phyloP scores from a whole-genome alignment of 23 red algal genomes.

The Gracilaria domingensis region DNA sequence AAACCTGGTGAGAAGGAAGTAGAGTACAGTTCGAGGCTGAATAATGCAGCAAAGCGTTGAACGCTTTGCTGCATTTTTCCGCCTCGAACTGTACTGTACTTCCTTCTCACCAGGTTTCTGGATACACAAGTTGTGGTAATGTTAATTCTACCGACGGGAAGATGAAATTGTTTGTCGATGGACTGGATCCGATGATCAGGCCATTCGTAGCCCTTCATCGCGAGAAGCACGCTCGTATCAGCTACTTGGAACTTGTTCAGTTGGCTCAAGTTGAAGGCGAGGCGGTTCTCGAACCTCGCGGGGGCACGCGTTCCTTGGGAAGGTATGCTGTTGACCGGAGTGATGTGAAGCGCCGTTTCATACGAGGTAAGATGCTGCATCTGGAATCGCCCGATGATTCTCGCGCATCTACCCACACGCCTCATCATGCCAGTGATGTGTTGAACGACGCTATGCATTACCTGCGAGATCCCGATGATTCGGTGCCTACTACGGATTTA shows the following conservation, averaged over 20 bases:
- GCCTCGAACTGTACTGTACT: background rate
- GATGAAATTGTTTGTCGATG: constrained; percentile 13
- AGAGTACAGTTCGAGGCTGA: background rate
- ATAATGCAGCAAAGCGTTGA: background rate
- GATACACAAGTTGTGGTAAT: background rate
- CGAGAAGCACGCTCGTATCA: background rate
- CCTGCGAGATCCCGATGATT: background rate
- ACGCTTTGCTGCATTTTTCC: background rate
- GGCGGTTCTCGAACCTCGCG: background rate
- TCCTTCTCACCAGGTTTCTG: background rate
- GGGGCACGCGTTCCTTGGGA: background rate
- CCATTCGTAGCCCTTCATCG: background rate
- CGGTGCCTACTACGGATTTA: background rate
- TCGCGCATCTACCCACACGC: background rate
- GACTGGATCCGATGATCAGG: background rate
- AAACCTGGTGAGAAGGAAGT: background rate
- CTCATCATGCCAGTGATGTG: background rate
- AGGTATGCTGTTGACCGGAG: background rate
- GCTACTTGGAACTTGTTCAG: background rate
- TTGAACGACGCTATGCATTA: background rate
- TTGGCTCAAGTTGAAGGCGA: constrained; percentile 2
- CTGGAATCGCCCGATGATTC: background rate
- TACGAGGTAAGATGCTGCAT: background rate
- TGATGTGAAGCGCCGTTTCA: background rate
- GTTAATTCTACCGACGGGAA: constrained; percentile 14